Evolutionary conservation across 306 rosid genomes (phyloP).

Genomic region (Gastrolobium bilobum): DNA sequence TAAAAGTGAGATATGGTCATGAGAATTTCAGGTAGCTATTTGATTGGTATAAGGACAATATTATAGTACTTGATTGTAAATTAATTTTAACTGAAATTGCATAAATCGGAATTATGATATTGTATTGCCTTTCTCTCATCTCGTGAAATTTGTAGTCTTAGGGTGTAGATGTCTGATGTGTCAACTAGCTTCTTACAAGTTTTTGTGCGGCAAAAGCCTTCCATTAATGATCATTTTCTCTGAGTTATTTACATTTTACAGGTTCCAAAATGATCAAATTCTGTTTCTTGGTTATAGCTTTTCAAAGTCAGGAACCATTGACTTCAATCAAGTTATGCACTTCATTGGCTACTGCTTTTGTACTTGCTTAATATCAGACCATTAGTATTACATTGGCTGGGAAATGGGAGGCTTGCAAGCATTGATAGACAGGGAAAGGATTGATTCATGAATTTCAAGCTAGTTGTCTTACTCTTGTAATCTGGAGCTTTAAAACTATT

Average conservation of each 20-base stretch:
- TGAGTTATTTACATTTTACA: constrained; percentile 7
- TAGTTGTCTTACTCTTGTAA: background rate
- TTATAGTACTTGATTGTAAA: constrained; percentile 18
- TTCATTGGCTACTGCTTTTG: background rate
- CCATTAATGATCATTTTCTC: background rate
- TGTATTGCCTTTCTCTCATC: background rate
- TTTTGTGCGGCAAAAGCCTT: background rate
- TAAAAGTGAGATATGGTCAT: constrained; percentile 1
- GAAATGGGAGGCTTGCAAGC: background rate
- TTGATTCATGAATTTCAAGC: background rate
- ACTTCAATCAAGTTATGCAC: background rate
- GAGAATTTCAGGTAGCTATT: constrained; percentile 22
- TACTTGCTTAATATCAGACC: background rate
- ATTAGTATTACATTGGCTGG: background rate
- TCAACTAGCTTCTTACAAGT: constrained; percentile 27
- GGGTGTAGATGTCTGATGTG: constrained; percentile 11
- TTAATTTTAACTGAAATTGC: constrained; percentile 1
- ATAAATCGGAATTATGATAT: constrained; percentile 4
- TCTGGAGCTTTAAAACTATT: background rate
- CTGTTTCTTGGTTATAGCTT: constrained; percentile 20
- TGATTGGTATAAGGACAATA: constrained; percentile 1
- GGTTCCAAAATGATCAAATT: background rate
- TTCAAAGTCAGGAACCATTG: background rate
- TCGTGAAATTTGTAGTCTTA: background rate
- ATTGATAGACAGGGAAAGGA: background rate